Conservation (phyloP, 2,329 filamentous ascomycete genomes). For the Calonectria honghensis region DNA sequence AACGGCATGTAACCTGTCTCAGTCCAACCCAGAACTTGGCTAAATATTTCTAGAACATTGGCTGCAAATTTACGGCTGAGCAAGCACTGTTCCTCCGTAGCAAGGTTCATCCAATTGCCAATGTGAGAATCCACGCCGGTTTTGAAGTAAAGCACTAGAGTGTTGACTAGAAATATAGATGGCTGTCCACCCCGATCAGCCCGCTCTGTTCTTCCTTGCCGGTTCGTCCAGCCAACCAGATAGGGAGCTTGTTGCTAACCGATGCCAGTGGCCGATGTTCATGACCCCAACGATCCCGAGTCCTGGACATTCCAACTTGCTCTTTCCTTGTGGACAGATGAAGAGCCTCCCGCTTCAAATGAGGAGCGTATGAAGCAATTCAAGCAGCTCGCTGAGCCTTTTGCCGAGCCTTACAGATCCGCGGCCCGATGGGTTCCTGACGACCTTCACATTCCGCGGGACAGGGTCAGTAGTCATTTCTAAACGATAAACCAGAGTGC, state of each 20-base stretch:
- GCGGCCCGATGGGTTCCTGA: neutral
- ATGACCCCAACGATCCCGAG: slow-evolving; percentile 4
- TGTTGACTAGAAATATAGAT: neutral
- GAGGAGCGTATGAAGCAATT: slow-evolving; percentile 16
- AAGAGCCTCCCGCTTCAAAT: neutral
- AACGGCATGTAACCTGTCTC: neutral
- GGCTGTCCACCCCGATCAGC: neutral
- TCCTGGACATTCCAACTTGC: slow-evolving; percentile 19
- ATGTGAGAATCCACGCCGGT: neutral
- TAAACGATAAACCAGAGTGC: neutral
- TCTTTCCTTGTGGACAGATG: slow-evolving; percentile 1
- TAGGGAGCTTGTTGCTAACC: neutral
- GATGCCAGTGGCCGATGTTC: neutral
- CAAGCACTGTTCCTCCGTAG: slow-evolving; percentile 12
- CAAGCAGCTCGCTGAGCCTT: slow-evolving; percentile 8
- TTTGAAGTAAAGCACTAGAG: neutral
- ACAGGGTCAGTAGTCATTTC: neutral
- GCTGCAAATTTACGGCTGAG: slow-evolving; percentile 21
- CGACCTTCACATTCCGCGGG: slow-evolving; percentile 9
- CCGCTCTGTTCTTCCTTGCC: neutral
- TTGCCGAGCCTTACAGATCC: slow-evolving; percentile 11
- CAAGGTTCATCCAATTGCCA: neutral
- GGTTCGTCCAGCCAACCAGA: neutral
- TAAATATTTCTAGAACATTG: neutral
- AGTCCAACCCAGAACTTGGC: neutral